Evolutionary conservation across 1,284 basidiomycete genomes (phyloP), one percentile per base, ranked within the genome.

Genomic region (Tausonia pullulans): DNA sequence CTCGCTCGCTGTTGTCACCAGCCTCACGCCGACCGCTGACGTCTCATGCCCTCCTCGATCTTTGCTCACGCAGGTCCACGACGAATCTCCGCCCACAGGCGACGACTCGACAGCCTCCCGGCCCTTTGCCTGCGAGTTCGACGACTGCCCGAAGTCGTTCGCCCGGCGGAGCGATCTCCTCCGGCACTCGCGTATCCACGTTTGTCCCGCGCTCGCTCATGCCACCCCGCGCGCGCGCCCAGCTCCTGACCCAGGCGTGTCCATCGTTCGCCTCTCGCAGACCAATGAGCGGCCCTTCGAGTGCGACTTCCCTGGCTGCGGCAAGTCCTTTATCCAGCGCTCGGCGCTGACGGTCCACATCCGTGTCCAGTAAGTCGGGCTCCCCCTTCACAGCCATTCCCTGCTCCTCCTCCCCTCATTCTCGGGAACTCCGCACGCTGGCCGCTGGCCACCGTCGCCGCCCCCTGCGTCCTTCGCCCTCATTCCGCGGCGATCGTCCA

Each of bases 91-190:
- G 27, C 27, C 27, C 27, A 27, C 27, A 27, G 27, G 27, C 27
- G 27, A 27, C 27, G 27, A 27, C 27, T 27, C 27, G 27, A 27
- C 27, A 27, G 27, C 27, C 27, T 27, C 27, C 27, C 27, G 27
- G 27, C 27, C 27, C 27, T 27, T 27, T 27, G 71, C 73, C 50
- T 79, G 78, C 69, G 72, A 72, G 52, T 74, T 72, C 41, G 65
- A 67, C 1, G 65, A 69, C 13, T 81, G 79, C 68, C 71, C 74
- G 67, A 80, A 80, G 69, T 73, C 77, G 7, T 81, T 81, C 67
- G 75, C 78, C 1, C 71, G 80, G 40, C 77, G 77, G 64, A 77
- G 75, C 53, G 80, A 81, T 67, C 74, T 80, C 46, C 72, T 77
- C 5, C 71, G 79, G 46, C 79, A 80, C 68, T 74, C 75, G 49